Base-by-base conservation (phyloP, 116 monocot genomes). In the Posidonia oceanica region DNA sequence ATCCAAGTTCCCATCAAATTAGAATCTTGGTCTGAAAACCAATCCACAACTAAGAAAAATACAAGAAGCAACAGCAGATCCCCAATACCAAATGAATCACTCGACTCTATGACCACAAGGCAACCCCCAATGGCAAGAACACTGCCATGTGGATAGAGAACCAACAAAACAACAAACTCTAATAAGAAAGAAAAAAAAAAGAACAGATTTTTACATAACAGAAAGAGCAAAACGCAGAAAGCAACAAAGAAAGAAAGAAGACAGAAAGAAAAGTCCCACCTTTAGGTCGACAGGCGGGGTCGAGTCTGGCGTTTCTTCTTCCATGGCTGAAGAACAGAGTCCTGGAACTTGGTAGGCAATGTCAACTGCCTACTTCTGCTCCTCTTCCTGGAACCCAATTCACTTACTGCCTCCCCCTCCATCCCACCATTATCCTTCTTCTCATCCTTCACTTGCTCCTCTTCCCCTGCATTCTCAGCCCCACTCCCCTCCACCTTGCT, bases 261-360 rank as follows among this genome's bases (percentile, higher is more conserved):
- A 29, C 1, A 29, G 58, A 71, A 61, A 11, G 16, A 72, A 52
- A 63, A 8, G 36, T 53, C 16, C 23, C 51, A 63, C 53, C 29
- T 72, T 72, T 51, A 62, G 52, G 37, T 51, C 15, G 14, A 20
- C 22, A 20, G 61, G 12, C 56, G 64, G 11, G 70, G 44, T 36
- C 75, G 60, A 4, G 66, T 75, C 21, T 48, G 61, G 10, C 75
- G 75, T 29, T 29, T 48, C 7, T 48, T 48, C 75, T 75, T 80
- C 75, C 75, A 80, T n/a, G 80, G 75, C 62, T 80, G 80, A 15
- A 80, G 71, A 67, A 80, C 68, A 29, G 80, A 80, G 60, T 80
- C 68, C 59, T 75, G 75, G 41, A 57, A 80, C 75, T 68, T 80
- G 37, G 72, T 60, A 41, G 80, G 75, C 75, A 75, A 54, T 54